Base-by-base conservation (phyloP, 2,329 filamentous ascomycete species). In the Aspergillus thermomutatus region DNA sequence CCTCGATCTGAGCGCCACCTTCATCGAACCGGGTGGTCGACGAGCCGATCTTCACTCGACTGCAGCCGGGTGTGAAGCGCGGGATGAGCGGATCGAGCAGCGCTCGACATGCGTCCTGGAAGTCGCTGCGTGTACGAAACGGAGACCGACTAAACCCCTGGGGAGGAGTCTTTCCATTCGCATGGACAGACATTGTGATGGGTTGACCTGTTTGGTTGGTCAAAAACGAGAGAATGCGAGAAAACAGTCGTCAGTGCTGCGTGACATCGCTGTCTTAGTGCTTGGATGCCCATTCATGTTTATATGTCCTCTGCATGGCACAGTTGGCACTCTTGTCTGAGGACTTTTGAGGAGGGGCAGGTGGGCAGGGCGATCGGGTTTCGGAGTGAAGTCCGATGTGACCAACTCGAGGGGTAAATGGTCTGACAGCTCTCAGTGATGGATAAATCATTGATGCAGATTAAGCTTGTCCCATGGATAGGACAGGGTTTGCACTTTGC, bases 21-120 rank as follows among this genome's bases (percentile, higher is more conserved):
- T 91, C 87, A 68, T 92, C 90, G 70, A 92, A 92, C 26, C 88
- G 80, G 21, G 90, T 90, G 19, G 88, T 88, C 0, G 88, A 90
- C 14, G 82, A 84, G 4, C 89, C 89, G 25, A 87, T 83, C 66
- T 84, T 86, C 49, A 92, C 81, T 49, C 88, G 80, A 10, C 87
- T 84, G 66, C 83, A 83, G 46, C 78, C 69, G 0, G 86, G 84
- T 1, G 89, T 91, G 73, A 91, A 90, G 72, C 89, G 89, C 2
- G 86, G 82, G 57, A 86, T 79, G 4, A 92, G 78, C 8, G 89
- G 89, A 65, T 90, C 86, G 26, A 92, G 82, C 9, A 92, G 78
- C 3, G 85, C 81, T 40, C 76, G 75, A 14, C 88, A 80, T 10
- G 87, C 83, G 50, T 82, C 74, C 64, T 88, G 84, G n/a, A 88